Conservation (phyloP, 129 eudicot species). For the Pseudognaphalium luteoalbum region DNA sequence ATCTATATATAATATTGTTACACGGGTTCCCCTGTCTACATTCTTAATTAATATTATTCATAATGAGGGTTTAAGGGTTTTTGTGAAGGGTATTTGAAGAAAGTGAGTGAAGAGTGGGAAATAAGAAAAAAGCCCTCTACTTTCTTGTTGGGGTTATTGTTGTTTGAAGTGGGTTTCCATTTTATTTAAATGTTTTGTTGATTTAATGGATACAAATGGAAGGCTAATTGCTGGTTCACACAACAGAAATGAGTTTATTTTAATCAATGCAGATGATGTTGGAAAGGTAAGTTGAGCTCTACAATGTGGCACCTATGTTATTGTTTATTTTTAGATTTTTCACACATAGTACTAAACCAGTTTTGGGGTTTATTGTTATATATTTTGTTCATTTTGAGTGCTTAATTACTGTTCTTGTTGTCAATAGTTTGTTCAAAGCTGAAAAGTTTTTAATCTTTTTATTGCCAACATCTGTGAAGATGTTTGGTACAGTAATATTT, state of each 20-base stretch:
- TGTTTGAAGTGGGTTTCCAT: constrained; percentile 17
- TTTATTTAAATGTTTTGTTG: background rate
- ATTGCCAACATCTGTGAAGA: background rate
- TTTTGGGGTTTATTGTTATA: background rate
- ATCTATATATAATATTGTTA: constrained; percentile 6
- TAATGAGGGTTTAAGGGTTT: constrained; percentile 50
- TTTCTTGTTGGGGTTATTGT: constrained; percentile 3
- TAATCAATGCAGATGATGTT: constrained; percentile 96
- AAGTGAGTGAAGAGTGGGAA: no score
- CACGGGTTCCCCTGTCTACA: constrained; percentile 17
- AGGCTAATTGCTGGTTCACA: constrained; percentile 94
- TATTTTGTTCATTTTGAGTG: constrained; percentile 6
- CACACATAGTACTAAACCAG: background rate
- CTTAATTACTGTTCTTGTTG: constrained; percentile 3
- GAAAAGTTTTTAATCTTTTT: background rate
- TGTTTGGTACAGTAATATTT: background rate
- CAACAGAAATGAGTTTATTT: constrained; percentile 89
- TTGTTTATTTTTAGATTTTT: background rate
- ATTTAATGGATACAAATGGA: constrained; percentile 73
- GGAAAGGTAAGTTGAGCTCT: constrained; percentile 66
- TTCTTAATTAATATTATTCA: constrained; percentile 35
- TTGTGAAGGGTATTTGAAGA: constrained; percentile 32
- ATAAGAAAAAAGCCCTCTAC: background rate
- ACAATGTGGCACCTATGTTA: background rate
- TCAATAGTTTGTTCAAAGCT: background rate